Evolutionary conservation across 225 moss, liverwort and hornwort genomes (phyloP).

Genomic region (Thuidium tamariscinum): DNA sequence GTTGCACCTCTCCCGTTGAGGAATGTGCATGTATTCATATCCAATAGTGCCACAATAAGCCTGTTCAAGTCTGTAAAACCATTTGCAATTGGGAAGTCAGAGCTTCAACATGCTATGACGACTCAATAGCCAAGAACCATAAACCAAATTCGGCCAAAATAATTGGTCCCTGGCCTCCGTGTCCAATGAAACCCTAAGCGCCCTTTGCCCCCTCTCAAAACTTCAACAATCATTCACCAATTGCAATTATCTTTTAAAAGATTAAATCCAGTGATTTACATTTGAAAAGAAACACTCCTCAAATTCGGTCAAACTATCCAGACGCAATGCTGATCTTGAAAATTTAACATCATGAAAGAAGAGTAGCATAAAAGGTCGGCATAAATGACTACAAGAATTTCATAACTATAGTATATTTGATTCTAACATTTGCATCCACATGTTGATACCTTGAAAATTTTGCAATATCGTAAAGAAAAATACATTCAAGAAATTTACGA

Average conservation of each 20-base stretch:
- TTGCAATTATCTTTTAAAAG: background rate
- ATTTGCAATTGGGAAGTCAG: background rate
- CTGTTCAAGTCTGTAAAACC: conserved; percentile 52
- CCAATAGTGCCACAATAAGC: conserved; percentile 91
- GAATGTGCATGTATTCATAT: conserved; percentile 97
- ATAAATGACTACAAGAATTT: background rate
- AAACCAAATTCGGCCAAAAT: background rate
- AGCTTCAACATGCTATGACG: background rate
- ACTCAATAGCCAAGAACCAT: background rate
- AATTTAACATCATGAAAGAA: background rate
- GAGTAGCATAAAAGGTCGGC: background rate
- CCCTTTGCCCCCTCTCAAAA: background rate
- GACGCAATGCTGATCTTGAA: background rate
- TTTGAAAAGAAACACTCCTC: background rate
- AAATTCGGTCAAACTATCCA: background rate
- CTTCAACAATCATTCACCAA: background rate
- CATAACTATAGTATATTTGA: background rate
- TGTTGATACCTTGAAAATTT: background rate
- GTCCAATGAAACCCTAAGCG: background rate
- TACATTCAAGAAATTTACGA: background rate
- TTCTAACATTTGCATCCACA: background rate
- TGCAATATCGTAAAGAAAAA: background rate
- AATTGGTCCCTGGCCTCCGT: background rate
- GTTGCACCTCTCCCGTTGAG: conserved; percentile 84
- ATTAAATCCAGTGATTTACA: background rate